A percentile compares a stretch with the other conserved stretches of the same genome.
These are phyloP conservation scores for Salix koriyanagi DNA, from an alignment of 345 rosid genomes.

Conservation along the genomic window DNA sequence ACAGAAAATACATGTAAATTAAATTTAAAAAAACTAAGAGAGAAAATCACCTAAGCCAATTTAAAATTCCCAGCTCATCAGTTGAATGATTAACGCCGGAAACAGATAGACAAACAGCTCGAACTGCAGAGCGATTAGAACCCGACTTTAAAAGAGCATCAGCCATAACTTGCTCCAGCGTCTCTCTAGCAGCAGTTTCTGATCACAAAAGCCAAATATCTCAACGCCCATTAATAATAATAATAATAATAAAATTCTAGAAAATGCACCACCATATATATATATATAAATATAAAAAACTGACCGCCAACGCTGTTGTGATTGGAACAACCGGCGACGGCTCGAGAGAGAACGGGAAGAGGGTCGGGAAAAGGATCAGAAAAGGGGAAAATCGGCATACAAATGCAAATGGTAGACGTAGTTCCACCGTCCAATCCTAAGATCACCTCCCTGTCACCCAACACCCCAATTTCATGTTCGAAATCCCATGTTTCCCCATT, in stretches of 20 bases:
- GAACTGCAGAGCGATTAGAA: constrained; percentile 62
- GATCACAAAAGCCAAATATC: neutral
- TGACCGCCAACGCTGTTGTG: constrained; percentile 71
- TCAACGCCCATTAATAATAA: too few species aligned
- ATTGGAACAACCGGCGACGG: constrained; percentile 66
- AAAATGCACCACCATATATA: too few species aligned
- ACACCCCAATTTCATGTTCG: constrained; percentile 32
- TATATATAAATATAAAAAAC: neutral
- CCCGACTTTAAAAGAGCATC: constrained; percentile 74
- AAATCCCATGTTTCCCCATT: constrained; percentile 69
- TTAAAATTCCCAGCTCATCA: constrained; percentile 66
- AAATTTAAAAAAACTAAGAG: neutral
- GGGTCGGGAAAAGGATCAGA: constrained; percentile 44
- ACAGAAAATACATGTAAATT: neutral
- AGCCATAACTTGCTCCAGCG: constrained; percentile 79
- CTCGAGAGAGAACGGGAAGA: constrained; percentile 57
- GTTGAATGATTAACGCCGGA: constrained; percentile 94
- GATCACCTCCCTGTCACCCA: constrained; percentile 32
- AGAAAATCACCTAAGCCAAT: constrained; percentile 73
- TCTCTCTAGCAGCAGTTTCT: constrained; percentile 83
- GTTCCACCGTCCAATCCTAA: constrained; percentile 69
- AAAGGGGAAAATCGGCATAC: constrained; percentile 40
- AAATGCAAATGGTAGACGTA: constrained; percentile 74
- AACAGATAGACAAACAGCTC: constrained; percentile 86
- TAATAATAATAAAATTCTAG: too few species aligned